A percentile compares a stretch with the other conserved stretches of the same genome.
Evolutionary conservation across 768 basidiomycete genomes (phyloP).

Genomic region (Tricholoma matsutake): DNA sequence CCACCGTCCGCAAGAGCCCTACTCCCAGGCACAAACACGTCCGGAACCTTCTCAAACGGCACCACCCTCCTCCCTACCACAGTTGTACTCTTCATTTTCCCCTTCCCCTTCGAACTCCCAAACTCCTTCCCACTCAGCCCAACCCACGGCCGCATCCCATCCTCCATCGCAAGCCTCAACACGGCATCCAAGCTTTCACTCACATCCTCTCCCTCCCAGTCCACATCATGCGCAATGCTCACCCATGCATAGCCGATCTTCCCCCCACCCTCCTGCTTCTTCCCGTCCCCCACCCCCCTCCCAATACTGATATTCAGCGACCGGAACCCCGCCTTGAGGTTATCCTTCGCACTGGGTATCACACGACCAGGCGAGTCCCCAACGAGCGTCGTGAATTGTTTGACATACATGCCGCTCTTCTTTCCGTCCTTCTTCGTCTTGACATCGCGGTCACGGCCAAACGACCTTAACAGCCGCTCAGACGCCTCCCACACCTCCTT

Average conservation of each 20-base stretch:
- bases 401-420: constrained; percentile 24
- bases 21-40: constrained; percentile 41
- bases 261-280: constrained; percentile 29
- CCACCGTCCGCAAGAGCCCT: constrained; percentile 39
- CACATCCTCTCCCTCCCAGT: constrained; percentile 79
- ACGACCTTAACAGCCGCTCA: constrained; percentile 51
- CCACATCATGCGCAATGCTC: constrained; percentile 75
- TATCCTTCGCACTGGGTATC: constrained; percentile 68
- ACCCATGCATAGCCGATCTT: constrained; percentile 80
- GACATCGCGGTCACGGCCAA: constrained; percentile 4
- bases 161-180: constrained; percentile 38
- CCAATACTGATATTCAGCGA: constrained; percentile 42
- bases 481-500: constrained; percentile 75
- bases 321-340: constrained; percentile 70
- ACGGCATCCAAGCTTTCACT: constrained; percentile 45
- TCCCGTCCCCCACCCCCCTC: constrained; percentile 9
- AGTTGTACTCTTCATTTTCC: background rate
- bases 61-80: constrained; percentile 29
- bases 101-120: constrained; percentile 12
- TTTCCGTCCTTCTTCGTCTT: constrained; percentile 17
- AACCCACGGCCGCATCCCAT: constrained; percentile 44
- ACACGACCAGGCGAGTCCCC: constrained; percentile 65
- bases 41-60: constrained; percentile 53
- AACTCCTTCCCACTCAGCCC: constrained; percentile 21
- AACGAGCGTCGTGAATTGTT: constrained; percentile 78